phyloP scores from a whole-genome alignment of 1,284 basidiomycete species.

The Moesziomyces sp. region DNA sequence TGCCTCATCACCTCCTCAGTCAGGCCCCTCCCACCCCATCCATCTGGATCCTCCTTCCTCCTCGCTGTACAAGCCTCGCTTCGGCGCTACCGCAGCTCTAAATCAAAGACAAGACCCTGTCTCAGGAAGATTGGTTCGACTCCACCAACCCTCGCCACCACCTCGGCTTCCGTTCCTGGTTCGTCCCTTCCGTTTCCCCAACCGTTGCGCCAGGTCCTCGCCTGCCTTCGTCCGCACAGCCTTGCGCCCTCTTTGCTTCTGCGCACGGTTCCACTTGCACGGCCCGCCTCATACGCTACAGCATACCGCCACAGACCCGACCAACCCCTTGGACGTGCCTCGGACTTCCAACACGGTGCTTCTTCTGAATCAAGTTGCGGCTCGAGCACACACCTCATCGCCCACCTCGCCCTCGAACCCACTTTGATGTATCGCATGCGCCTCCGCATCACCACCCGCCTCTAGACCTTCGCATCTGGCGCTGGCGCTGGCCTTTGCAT shows the following conservation, averaged over 20 bases:
- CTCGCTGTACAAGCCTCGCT: slow-evolving; percentile 35
- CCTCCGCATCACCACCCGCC: slow-evolving; percentile 9
- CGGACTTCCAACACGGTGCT: background rate
- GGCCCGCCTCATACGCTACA: background rate
- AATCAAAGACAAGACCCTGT: slow-evolving; percentile 21
- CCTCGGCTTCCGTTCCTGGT: slow-evolving; percentile 1
- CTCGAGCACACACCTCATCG: background rate
- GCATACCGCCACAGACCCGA: no score
- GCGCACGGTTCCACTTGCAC: background rate
- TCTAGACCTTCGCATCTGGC: slow-evolving; percentile 22
- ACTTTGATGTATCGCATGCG: slow-evolving; percentile 15
- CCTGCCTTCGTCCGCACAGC: background rate
- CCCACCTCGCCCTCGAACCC: background rate
- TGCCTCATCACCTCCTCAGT: background rate
- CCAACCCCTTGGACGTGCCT: no score
- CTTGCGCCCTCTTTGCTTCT: background rate
- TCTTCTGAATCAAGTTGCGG: background rate
- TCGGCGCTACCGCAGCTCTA: slow-evolving; percentile 33
- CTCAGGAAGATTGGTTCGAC: slow-evolving; percentile 16
- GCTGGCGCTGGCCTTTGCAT: slow-evolving; percentile 20
- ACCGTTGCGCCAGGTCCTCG: slow-evolving; percentile 21
- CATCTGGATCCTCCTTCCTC: no score
- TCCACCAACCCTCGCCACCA: slow-evolving; percentile 3
- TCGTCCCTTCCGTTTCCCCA: slow-evolving; percentile 2
- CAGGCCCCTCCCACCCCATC: slow-evolving; percentile 4